Conservation (phyloP, 78 protist genomes). For the Dictyostelium purpureum region DNA sequence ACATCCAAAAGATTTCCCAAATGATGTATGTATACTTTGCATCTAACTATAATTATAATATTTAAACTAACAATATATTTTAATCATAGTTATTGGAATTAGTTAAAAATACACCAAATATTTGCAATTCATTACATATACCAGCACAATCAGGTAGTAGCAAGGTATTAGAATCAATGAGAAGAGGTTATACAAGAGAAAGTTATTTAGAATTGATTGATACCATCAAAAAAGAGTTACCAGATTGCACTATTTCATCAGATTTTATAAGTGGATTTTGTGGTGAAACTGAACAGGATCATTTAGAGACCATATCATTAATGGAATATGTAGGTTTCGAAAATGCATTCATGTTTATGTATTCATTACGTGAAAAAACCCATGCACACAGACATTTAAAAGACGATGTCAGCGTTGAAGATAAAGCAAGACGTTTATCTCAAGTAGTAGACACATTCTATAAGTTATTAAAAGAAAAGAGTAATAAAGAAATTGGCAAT, state of each 20-base stretch:
- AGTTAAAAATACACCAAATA: constrained; percentile 78
- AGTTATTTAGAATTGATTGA: constrained; percentile 85
- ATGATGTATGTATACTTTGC: constrained; percentile 12
- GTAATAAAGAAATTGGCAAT: constrained; percentile 57
- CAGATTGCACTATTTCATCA: constrained; percentile 51
- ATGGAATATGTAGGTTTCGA: constrained; percentile 82
- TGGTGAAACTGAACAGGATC: constrained; percentile 95
- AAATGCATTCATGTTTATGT: constrained; percentile 83
- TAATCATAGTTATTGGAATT: constrained; percentile 39
- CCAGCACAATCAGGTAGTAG: constrained; percentile 91
- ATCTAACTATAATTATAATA: not conserved
- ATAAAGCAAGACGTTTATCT: constrained; percentile 16
- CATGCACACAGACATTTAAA: constrained; percentile 70
- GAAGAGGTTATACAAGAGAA: constrained; percentile 92
- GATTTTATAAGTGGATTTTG: constrained; percentile 96
- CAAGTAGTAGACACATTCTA: constrained; percentile 69
- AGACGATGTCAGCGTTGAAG: constrained; percentile 55
- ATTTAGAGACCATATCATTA: constrained; percentile 77
- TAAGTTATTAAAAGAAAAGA: constrained; percentile 17
- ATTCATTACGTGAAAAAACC: constrained; percentile 79
- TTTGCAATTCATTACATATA: constrained; percentile 88
- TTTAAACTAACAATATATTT: not conserved
- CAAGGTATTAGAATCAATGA: constrained; percentile 88
- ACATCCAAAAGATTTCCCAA: constrained; percentile 97
- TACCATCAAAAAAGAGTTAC: constrained; percentile 27